Conservation (phyloP, 805 yeast species). For the Deakozyma indianensis region DNA sequence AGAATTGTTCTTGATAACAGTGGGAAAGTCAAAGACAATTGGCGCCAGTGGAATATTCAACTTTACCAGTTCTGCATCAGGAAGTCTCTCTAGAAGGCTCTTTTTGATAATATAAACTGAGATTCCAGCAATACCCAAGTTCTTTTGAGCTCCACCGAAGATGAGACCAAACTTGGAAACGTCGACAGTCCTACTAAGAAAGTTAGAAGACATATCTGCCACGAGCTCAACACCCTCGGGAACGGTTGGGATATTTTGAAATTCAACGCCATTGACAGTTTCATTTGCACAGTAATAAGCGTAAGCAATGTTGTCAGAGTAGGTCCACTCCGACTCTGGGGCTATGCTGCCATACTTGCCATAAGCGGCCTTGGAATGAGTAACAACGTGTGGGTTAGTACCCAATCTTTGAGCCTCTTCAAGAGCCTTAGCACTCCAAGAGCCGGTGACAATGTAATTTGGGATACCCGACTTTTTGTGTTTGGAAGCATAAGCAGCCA, state of each 20-base stretch:
- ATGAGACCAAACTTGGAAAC: slow-evolving; percentile 75
- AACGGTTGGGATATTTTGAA: slow-evolving; percentile 38
- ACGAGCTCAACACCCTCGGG: slow-evolving; percentile 67
- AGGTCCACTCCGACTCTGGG: slow-evolving; percentile 47
- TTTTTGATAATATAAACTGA: slow-evolving; percentile 85
- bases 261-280: slow-evolving; percentile 92
- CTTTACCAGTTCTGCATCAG: slow-evolving; percentile 43
- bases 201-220: slow-evolving; percentile 90
- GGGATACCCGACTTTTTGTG: slow-evolving; percentile 66
- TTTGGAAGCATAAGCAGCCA: slow-evolving; percentile 58
- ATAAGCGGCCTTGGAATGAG: slow-evolving; percentile 40
- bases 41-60: slow-evolving; percentile 71
- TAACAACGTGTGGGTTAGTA: slow-evolving; percentile 50
- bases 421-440: slow-evolving; percentile 81
- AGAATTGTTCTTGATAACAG: slow-evolving; percentile 76
- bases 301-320: slow-evolving; percentile 53
- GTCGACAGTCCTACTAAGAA: slow-evolving; percentile 68
- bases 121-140: slow-evolving; percentile 93
- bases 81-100: slow-evolving; percentile 44
- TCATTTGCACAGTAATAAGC: slow-evolving; percentile 92
- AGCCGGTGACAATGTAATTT: slow-evolving; percentile 82
- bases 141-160: slow-evolving; percentile 97
- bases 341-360: slow-evolving; percentile 62
- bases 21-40: slow-evolving; percentile 76
- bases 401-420: slow-evolving; percentile 86